These are phyloP conservation scores for Wilhelminamyces savonicus DNA, from an alignment of 805 yeast species.

Conservation along the genomic window DNA sequence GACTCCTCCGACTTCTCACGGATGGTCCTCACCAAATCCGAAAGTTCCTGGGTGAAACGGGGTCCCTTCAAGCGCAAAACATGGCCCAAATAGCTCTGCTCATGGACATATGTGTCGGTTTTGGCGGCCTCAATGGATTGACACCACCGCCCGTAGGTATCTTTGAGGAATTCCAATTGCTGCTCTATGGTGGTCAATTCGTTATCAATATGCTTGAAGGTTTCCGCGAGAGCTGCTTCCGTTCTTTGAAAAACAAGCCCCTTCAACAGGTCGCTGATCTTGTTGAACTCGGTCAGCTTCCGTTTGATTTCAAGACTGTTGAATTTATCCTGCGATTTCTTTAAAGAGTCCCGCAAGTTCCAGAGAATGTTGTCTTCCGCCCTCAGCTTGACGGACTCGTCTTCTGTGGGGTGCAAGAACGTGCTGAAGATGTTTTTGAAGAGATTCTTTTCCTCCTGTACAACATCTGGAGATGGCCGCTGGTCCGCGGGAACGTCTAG, in stretches of 20 bases:
- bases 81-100: slow-evolving; percentile 8
- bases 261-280: slow-evolving; percentile 1
- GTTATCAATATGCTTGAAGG: slow-evolving; percentile 1
- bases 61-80: slow-evolving; percentile 6
- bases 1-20: slow-evolving; percentile 5
- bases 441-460: slow-evolving; percentile 9
- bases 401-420: slow-evolving; percentile 5
- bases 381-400: slow-evolving; percentile 1
- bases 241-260: no score
- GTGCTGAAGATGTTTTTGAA: slow-evolving; percentile 10
- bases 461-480: no score
- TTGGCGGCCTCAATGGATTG: slow-evolving; percentile 1
- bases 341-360: slow-evolving; percentile 9
- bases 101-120: slow-evolving; percentile 2
- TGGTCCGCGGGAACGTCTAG: slow-evolving; percentile 4
- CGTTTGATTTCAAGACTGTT: not conserved
- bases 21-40: slow-evolving; percentile 11
- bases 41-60: slow-evolving; percentile 11
- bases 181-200: slow-evolving; percentile 11
- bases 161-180: slow-evolving; percentile 12
- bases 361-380: slow-evolving; percentile 6
- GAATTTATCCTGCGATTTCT: slow-evolving; percentile 1
- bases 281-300: not conserved
- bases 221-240: not conserved
- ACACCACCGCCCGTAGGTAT: slow-evolving; percentile 8